A percentile compares a stretch with the other conserved stretches of the same genome.
Conservation (phyloP, 164 flowering plant genomes). For the Saururus chinensis region DNA sequence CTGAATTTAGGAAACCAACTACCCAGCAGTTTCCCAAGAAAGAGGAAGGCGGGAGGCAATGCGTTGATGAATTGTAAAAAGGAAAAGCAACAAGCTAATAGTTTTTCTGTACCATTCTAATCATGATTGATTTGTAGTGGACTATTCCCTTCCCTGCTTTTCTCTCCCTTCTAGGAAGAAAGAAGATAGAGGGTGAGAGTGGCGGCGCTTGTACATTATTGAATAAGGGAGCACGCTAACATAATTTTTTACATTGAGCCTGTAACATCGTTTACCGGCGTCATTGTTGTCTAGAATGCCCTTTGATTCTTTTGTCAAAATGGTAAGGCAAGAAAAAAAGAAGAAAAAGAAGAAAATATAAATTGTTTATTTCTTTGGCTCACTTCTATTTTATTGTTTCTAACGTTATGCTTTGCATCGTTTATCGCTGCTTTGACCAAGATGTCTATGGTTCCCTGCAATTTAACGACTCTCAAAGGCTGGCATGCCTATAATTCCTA, state of each 20-base stretch:
- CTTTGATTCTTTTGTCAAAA: conserved; percentile 1
- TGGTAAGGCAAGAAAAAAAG: too few relatives aligned
- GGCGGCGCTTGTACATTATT: conserved; percentile 10
- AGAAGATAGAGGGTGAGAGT: not conserved
- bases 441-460: too few relatives aligned
- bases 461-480: too few relatives aligned
- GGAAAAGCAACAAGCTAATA: not conserved
- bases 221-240: conserved; percentile 8
- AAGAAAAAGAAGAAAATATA: not conserved
- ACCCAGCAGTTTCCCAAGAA: not conserved
- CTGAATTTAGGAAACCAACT: conserved; percentile 7
- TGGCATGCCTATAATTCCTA: too few relatives aligned
- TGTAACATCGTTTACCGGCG: not conserved
- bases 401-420: too few relatives aligned
- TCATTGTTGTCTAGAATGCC: not conserved
- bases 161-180: not conserved
- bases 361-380: not conserved
- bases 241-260: not conserved
- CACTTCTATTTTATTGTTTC: too few relatives aligned
- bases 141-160: not conserved
- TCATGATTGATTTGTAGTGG: conserved; percentile 9
- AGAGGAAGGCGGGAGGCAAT: not conserved
- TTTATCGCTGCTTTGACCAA: too few relatives aligned
- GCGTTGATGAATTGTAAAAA: not conserved
- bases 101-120: conserved; percentile 7